Evolutionary conservation across 768 basidiomycete genomes (phyloP), one percentile per base, ranked within the genome.

Genomic region (Leccinum subgranulosum): DNA sequence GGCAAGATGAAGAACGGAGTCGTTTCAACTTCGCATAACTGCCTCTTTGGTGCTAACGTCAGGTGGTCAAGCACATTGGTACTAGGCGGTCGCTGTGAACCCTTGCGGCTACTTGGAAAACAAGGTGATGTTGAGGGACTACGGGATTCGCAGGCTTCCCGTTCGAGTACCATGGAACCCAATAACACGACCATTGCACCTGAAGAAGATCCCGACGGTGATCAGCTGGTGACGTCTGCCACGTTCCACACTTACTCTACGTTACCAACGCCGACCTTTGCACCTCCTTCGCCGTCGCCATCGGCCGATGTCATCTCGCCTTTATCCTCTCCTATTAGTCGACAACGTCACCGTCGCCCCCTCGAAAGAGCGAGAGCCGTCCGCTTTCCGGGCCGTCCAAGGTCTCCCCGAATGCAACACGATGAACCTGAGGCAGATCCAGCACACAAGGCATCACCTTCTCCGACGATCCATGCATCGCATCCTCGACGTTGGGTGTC

Each of bases 331-430:
- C 60, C 65, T n/a, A 57, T 56, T 43, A 29, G 57, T 45, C 60
- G 49, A 52, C 61, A 61, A 57, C 66, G 64, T 34, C 58, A 68
- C 56, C 72, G 70, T 27, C 70, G 68, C 23, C 70, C 68, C 15
- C 68, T 73, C 12, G 70, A 71, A 58, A 68, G 72, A 29, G 64
- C 70, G 0, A 60, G 70, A 57, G 70, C 70, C n/a, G 70, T 71
- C 45, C 70, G 72, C 41, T 60, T 71, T 11, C 62, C 60, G n/a
- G 62, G 64, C 1, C 69, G 69, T 28, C 60, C 62, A 45, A 57
- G 53, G 60, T 71, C 68, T 52, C 69, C 66, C 27, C 60, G 60
- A 53, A 49, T 56, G 39, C 71, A 67, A 46, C 28, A 28, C 33
- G 53, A 23, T 17, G 67, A 67, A 4, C 34, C 14, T 14, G 69